Conservation (phyloP, 495 filamentous ascomycete species). For the Penicillium subrubescens region DNA sequence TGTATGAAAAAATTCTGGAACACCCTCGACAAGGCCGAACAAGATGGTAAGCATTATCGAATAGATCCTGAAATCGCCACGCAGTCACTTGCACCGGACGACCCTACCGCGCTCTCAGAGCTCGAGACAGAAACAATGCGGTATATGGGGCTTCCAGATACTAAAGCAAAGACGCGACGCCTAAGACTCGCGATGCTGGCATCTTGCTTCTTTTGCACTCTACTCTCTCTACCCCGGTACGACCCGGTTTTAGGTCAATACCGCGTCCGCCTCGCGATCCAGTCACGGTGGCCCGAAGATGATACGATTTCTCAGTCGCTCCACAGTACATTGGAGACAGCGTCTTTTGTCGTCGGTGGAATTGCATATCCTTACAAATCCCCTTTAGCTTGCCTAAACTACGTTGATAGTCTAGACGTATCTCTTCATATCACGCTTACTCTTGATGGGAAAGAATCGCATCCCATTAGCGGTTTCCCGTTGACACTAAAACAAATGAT, state of each 20-base stretch:
- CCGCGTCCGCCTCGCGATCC: not conserved
- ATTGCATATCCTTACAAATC: not conserved
- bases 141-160: not conserved
- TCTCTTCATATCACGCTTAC: not conserved
- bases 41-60: conserved; percentile 6
- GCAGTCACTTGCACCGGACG: not conserved
- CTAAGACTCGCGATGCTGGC: conserved; percentile 2
- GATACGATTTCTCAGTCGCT: conserved; percentile 1
- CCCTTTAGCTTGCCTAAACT: too few species aligned
- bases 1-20: conserved; percentile 7
- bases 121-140: not conserved
- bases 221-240: not conserved
- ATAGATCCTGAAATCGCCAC: not conserved
- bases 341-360: conserved; percentile 1
- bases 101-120: not conserved
- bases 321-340: not conserved
- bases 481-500: not conserved
- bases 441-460: not conserved
- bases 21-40: not conserved
- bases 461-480: conserved; percentile 1
- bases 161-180: not conserved
- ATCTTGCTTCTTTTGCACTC: conserved; percentile 1
- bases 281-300: conserved; percentile 9
- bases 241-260: not conserved
- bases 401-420: not conserved